These are phyloP conservation scores for Colletotrichum destructivum DNA, from an alignment of 2,329 filamentous ascomycete species.

Conservation along the genomic window DNA sequence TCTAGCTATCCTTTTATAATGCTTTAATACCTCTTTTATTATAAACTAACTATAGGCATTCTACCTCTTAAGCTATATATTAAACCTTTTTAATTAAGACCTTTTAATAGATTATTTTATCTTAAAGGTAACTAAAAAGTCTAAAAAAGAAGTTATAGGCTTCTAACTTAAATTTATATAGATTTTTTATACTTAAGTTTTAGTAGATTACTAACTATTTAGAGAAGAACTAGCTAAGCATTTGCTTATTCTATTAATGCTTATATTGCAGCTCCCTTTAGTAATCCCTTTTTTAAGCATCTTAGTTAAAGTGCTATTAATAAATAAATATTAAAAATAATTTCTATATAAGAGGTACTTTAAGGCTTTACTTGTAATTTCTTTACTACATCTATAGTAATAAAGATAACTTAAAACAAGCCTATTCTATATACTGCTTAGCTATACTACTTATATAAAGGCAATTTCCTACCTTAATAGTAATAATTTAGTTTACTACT, in stretches of 20 bases:
- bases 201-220: background rate
- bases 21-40: background rate
- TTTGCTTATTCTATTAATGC: background rate
- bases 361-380: background rate
- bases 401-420: background rate
- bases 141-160: background rate
- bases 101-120: background rate
- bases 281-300: background rate
- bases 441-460: background rate
- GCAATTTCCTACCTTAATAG: background rate
- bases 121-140: accelerated
- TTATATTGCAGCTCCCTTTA: background rate
- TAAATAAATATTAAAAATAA: background rate
- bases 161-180: background rate
- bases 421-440: background rate
- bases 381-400: background rate
- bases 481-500: background rate
- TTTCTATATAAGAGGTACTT: accelerated
- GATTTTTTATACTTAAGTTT: background rate
- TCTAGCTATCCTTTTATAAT: background rate
- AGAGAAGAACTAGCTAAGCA: background rate
- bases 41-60: background rate
- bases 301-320: background rate
- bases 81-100: background rate
- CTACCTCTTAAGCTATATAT: too few species aligned